A percentile compares a stretch with the other conserved stretches of the same genome.
phyloP scores from a whole-genome alignment of 768 basidiomycete genomes.

The Mycena belliarum region DNA sequence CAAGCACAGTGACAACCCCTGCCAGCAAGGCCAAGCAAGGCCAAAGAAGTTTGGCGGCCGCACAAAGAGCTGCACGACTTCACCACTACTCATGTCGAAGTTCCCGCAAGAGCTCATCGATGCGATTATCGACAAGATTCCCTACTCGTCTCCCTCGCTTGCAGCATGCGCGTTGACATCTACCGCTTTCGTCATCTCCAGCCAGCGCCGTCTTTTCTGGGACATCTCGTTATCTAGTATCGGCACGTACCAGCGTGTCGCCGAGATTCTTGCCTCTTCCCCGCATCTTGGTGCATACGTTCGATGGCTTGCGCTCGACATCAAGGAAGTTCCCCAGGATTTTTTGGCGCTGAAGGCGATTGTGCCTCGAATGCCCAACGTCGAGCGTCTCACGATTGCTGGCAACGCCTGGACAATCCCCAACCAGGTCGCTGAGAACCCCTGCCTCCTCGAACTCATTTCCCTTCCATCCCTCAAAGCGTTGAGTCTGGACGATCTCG shows the following conservation, averaged over 20 bases:
- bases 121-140: background rate
- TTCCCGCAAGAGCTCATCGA: background rate
- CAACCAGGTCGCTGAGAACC: slow-evolving; percentile 1
- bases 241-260: background rate
- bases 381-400: background rate
- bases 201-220: background rate
- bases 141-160: background rate
- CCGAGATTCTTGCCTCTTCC: background rate
- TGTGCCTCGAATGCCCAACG: background rate
- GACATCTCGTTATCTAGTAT: background rate
- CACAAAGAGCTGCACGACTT: too few species aligned
- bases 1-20: too few species aligned
- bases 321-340: background rate
- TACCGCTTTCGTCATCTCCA: background rate
- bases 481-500: background rate
- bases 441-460: background rate
- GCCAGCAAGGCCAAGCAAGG: too few species aligned
- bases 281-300: background rate
- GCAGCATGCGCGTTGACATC: background rate
- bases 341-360: background rate
- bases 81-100: background rate
- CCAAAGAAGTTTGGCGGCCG: too few species aligned
- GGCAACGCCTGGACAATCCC: background rate
- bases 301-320: background rate
- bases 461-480: background rate